Percentiles rank a stretch among this genome's conserved stretches.
Conservation (phyloP, 208 protist genomes). For the Crithidia expoeki region DNA sequence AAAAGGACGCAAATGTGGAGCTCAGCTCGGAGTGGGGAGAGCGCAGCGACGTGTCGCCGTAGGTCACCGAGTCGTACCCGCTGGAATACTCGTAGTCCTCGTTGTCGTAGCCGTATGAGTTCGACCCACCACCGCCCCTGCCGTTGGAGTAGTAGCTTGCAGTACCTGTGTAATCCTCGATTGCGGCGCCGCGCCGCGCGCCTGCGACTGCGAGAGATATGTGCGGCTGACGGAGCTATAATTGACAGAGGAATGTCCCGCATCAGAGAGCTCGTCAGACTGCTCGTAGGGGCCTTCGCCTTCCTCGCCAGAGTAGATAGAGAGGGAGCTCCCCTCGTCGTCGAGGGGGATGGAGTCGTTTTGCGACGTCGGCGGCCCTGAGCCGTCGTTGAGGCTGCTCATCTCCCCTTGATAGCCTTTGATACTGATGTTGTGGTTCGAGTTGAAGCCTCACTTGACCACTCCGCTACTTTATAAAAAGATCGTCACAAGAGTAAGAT, state of each 20-base stretch:
- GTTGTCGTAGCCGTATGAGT: constrained; percentile 36
- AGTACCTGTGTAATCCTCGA: constrained; percentile 28
- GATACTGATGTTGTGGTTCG: no score
- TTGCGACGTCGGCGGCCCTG: constrained; percentile 39
- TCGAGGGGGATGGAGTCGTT: constrained; percentile 65
- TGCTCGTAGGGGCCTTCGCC: constrained; percentile 15
- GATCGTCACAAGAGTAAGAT: no score
- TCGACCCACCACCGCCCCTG: constrained; percentile 15
- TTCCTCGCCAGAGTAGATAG: constrained; percentile 49
- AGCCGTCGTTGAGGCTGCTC: constrained; percentile 73
- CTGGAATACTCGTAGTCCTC: constrained; percentile 39
- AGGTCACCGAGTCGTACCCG: constrained; percentile 41
- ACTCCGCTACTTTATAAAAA: no score
- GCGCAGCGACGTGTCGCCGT: constrained; percentile 57
- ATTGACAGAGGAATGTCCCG: constrained; percentile 25
- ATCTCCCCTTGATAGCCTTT: no score
- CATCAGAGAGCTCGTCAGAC: constrained; percentile 23
- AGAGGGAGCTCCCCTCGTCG: constrained; percentile 36
- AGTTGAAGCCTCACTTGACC: no score
- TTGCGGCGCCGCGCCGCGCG: constrained; percentile 10
- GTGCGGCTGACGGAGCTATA: constrained; percentile 41
- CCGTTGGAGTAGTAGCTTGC: constrained; percentile 37
- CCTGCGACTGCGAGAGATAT: constrained; percentile 24
- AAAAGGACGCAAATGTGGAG: constrained; percentile 84
- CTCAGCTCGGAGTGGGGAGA: constrained; percentile 78